Conservation (phyloP, 164 flowering plant genomes). For the Annona squamosa region DNA sequence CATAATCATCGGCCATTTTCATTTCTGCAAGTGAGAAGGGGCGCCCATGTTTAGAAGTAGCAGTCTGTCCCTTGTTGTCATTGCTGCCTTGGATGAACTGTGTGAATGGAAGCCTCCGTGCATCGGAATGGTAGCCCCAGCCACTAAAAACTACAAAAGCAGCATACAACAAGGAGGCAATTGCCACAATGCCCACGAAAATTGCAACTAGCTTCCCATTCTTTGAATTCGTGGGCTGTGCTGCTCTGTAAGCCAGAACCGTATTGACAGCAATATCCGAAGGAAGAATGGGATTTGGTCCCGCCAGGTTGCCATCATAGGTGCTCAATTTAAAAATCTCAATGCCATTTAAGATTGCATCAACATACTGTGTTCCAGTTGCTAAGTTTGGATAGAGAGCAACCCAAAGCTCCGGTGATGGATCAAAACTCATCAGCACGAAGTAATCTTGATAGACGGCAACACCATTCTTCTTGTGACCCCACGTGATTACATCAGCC, state of each 20-base stretch:
- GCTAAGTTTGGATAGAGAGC: slow-evolving; percentile 40
- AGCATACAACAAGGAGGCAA: slow-evolving; percentile 5
- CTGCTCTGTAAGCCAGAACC: background rate
- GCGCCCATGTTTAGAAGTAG: too few relatives aligned
- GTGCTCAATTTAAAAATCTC: slow-evolving; percentile 56
- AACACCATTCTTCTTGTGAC: slow-evolving; percentile 6
- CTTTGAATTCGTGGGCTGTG: slow-evolving; percentile 15
- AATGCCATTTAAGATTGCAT: slow-evolving; percentile 53
- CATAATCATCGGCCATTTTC: too few relatives aligned
- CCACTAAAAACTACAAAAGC: slow-evolving; percentile 13
- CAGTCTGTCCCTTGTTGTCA: too few relatives aligned
- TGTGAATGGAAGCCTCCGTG: too few relatives aligned
- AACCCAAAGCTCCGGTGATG: slow-evolving; percentile 17
- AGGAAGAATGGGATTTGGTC: slow-evolving; percentile 45
- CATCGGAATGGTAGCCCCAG: too few relatives aligned
- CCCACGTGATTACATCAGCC: slow-evolving; percentile 16
- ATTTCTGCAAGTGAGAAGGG: too few relatives aligned
- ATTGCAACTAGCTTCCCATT: slow-evolving; percentile 5
- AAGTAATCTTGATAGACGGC: slow-evolving; percentile 24
- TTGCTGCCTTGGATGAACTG: too few relatives aligned
- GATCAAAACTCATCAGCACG: background rate
- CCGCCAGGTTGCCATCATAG: slow-evolving; percentile 47
- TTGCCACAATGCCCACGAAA: slow-evolving; percentile 25
- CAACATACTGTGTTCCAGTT: slow-evolving; percentile 26
- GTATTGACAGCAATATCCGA: background rate